Evolutionary conservation across 164 flowering plant species (phyloP).

Genomic region (Sedum album): DNA sequence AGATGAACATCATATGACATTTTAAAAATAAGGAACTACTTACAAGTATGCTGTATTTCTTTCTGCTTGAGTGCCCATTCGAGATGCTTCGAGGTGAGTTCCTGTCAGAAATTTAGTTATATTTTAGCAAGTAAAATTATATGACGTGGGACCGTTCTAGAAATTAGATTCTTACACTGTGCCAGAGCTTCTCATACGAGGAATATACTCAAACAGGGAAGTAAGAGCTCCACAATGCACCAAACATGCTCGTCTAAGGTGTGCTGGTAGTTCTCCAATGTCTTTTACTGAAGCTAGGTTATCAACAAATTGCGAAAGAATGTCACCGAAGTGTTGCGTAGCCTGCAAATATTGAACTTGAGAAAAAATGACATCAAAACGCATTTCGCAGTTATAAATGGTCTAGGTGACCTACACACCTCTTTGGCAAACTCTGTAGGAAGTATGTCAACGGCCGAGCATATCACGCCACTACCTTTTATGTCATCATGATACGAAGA

Average conservation of each 20-base stretch:
- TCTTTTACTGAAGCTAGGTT: slow-evolving; percentile 53
- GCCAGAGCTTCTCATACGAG: slow-evolving; percentile 69
- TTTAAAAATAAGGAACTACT: slow-evolving; percentile 9
- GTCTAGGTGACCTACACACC: slow-evolving; percentile 27
- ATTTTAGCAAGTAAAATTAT: slow-evolving; percentile 3
- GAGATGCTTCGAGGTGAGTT: slow-evolving; percentile 22
- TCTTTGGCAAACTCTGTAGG: slow-evolving; percentile 98
- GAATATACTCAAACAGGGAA: slow-evolving; percentile 74
- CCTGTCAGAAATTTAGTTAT: slow-evolving; percentile 33
- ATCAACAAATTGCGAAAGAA: slow-evolving; percentile 68
- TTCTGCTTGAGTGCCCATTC: slow-evolving; percentile 25
- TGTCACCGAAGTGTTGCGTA: slow-evolving; percentile 94
- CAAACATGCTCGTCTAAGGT: slow-evolving; percentile 85
- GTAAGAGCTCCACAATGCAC: slow-evolving; percentile 68
- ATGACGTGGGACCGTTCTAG: not conserved
- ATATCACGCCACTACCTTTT: slow-evolving; percentile 79
- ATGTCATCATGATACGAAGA: slow-evolving; percentile 65
- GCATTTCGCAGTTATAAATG: not conserved
- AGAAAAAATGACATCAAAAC: slow-evolving; percentile 6
- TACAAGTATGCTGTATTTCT: slow-evolving; percentile 53
- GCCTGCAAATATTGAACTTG: slow-evolving; percentile 39
- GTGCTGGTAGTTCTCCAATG: slow-evolving; percentile 51
- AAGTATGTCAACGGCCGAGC: slow-evolving; percentile 84
- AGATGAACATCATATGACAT: not conserved
- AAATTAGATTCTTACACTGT: slow-evolving; percentile 44